phyloP scores from a whole-genome alignment of 2,329 filamentous ascomycete genomes.

The Sclerotinia nivalis region DNA sequence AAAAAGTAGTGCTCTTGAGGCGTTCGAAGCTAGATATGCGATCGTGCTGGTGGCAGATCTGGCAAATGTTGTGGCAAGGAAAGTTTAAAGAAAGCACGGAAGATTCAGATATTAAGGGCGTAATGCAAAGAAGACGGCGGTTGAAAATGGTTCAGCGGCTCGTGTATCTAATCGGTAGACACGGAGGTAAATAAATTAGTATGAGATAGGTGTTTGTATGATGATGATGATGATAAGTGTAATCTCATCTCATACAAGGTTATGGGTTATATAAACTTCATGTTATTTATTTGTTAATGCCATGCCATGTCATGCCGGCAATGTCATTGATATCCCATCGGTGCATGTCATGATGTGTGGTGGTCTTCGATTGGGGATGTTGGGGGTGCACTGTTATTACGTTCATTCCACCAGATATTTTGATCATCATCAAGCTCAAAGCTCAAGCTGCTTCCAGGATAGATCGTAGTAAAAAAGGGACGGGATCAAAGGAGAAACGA shows the following conservation, averaged over 20 bases:
- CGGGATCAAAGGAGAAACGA: conserved; percentile 13
- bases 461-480: neutral
- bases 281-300: neutral
- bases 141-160: conserved; percentile 12
- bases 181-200: neutral
- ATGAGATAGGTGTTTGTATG: neutral
- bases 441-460: conserved; percentile 2
- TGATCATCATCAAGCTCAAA: neutral
- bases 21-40: conserved; percentile 16
- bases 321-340: neutral
- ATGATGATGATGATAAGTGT: neutral
- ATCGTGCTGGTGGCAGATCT: conserved; percentile 21
- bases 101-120: neutral
- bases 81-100: neutral
- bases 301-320: neutral
- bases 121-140: conserved; percentile 20
- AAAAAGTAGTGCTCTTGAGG: conserved; percentile 11
- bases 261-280: neutral
- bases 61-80: conserved; percentile 17
- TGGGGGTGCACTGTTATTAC: neutral
- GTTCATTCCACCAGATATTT: neutral
- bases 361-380: conserved; percentile 5
- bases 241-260: neutral
- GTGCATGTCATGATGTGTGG: neutral
- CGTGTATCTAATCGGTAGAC: conserved; percentile 13